phyloP scores from a whole-genome alignment of 1,284 basidiomycete genomes.

The Chondrostereum purpureum region DNA sequence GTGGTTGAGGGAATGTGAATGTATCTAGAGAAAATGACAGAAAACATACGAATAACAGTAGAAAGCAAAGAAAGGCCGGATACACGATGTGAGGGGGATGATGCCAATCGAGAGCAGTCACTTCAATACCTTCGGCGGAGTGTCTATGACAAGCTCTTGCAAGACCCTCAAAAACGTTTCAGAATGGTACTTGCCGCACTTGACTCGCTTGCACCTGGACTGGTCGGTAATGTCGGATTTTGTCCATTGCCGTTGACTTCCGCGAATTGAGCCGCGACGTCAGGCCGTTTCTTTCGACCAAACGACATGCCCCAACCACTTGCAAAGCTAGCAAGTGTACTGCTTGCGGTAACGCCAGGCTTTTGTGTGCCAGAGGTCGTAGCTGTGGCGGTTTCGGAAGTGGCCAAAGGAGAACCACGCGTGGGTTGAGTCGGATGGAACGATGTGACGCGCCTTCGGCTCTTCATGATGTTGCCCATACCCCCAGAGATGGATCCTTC shows the following conservation, averaged over 20 bases:
- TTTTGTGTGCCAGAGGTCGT: conserved; percentile 16
- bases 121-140: not conserved
- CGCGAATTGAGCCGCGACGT: conserved; percentile 22
- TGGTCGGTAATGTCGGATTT: too few species aligned
- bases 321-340: conserved; percentile 57
- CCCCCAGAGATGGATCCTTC: conserved; percentile 53
- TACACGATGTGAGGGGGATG: too few species aligned
- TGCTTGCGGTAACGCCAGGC: conserved; percentile 30
- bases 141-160: conserved; percentile 17
- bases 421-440: conserved; percentile 31
- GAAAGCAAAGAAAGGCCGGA: too few species aligned
- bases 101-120: too few species aligned
- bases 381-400: conserved; percentile 15
- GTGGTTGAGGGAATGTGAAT: too few species aligned
- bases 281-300: conserved; percentile 41
- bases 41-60: too few species aligned
- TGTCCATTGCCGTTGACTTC: too few species aligned
- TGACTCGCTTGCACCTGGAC: too few species aligned
- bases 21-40: too few species aligned
- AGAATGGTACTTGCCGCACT: conserved; percentile 42
- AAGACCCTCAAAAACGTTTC: conserved; percentile 27
- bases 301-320: conserved; percentile 62
- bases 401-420: conserved; percentile 38
- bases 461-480: conserved; percentile 37
- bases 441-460: conserved; percentile 48